phyloP scores from a whole-genome alignment of 257 asterid species.

The Solanum piurae region DNA sequence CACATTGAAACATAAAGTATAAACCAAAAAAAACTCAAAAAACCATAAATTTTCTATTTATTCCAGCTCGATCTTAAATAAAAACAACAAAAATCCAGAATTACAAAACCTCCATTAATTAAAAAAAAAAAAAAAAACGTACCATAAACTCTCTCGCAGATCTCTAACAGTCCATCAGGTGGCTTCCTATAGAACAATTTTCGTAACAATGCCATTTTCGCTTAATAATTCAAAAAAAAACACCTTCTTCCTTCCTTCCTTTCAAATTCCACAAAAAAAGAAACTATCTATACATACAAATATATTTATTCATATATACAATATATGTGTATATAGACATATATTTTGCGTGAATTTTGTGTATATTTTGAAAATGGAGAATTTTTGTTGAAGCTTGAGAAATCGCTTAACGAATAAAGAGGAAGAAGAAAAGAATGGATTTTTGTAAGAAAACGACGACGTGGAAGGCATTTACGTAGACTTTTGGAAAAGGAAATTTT shows the following conservation, averaged over 20 bases:
- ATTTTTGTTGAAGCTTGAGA: neutral
- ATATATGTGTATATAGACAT: neutral
- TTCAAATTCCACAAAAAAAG: neutral
- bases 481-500: neutral
- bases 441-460: neutral
- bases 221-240: neutral
- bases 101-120: neutral
- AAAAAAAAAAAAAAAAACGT: neutral
- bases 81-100: neutral
- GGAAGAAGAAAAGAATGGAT: neutral
- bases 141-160: constrained; percentile 89
- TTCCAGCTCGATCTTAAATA: neutral
- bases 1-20: neutral
- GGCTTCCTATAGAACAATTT: constrained; percentile 85
- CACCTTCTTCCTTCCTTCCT: neutral
- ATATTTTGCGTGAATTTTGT: neutral
- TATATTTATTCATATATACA: neutral
- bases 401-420: neutral
- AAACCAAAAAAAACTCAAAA: neutral
- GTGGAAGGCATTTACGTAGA: neutral
- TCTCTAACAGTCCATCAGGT: constrained; percentile 87
- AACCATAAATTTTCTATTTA: neutral
- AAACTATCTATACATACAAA: neutral
- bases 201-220: constrained; percentile 45
- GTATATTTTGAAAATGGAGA: neutral